phyloP scores from a whole-genome alignment of 2,329 filamentous ascomycete genomes.

The Juglanconis juglandina region DNA sequence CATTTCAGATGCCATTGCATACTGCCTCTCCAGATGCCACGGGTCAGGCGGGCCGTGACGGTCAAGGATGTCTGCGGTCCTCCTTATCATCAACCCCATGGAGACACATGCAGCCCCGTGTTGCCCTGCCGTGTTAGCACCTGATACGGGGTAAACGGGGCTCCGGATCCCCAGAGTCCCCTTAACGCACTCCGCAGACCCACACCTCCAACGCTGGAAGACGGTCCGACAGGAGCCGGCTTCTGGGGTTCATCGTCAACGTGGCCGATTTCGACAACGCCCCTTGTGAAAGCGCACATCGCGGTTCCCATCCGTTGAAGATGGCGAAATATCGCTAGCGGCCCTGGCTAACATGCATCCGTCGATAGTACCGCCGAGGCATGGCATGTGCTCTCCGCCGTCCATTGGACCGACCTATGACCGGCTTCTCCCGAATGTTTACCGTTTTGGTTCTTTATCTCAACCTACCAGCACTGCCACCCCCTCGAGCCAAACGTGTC shows the following conservation, averaged over 20 bases:
- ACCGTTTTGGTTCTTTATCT: neutral
- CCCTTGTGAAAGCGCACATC: constrained; percentile 3
- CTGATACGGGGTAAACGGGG: constrained; percentile 12
- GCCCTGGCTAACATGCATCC: constrained; percentile 1
- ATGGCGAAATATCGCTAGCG: neutral
- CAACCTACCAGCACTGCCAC: constrained; percentile 10
- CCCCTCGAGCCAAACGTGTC: neutral
- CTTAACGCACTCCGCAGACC: constrained; percentile 14
- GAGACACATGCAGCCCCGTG: constrained; percentile 9
- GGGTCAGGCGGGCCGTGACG: constrained; percentile 12
- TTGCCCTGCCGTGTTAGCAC: constrained; percentile 7
- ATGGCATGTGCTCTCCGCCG: neutral
- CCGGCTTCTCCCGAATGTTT: constrained; percentile 15
- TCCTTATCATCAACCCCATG: constrained; percentile 4
- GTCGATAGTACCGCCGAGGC: neutral
- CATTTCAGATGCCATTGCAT: neutral
- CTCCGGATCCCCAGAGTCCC: constrained; percentile 14
- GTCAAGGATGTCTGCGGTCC: neutral
- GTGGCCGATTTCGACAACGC: neutral
- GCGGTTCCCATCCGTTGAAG: constrained; percentile 2
- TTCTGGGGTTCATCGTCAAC: constrained; percentile 3
- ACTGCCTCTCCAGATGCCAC: neutral
- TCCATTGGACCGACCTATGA: neutral
- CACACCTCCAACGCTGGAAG: constrained; percentile 15
- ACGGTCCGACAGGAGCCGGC: constrained; percentile 15